A percentile compares a stretch with the other conserved stretches of the same genome.
phyloP scores from a whole-genome alignment of 176 grass and related monocot species.

The Aegilops speltoides region DNA sequence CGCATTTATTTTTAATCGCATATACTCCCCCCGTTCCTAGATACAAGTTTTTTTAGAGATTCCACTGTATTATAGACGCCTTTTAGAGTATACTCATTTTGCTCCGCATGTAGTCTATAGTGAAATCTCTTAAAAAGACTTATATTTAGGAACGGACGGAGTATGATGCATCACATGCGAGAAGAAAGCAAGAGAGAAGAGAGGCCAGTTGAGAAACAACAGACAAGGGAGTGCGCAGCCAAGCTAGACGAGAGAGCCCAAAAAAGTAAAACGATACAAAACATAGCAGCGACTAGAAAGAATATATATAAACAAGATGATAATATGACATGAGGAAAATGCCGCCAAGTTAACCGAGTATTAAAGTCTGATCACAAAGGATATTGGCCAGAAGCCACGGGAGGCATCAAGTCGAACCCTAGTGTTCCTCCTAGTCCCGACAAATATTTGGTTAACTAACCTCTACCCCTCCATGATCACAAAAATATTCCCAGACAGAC shows the following conservation, averaged over 20 bases:
- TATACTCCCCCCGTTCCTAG: too few relatives aligned
- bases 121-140: too few relatives aligned
- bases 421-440: constrained; percentile 38
- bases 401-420: constrained; percentile 41
- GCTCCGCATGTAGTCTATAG: too few relatives aligned
- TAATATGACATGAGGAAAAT: constrained; percentile 45
- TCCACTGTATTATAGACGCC: too few relatives aligned
- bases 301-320: constrained; percentile 29
- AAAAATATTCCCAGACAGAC: constrained; percentile 40
- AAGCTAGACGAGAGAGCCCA: background rate
- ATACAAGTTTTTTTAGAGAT: too few relatives aligned
- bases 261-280: background rate
- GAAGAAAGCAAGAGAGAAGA: too few relatives aligned
- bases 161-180: too few relatives aligned
- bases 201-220: too few relatives aligned
- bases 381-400: constrained; percentile 44
- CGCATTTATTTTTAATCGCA: too few relatives aligned
- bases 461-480: constrained; percentile 28
- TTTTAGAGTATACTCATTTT: too few relatives aligned
- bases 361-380: constrained; percentile 39
- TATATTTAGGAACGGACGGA: too few relatives aligned
- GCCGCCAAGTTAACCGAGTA: constrained; percentile 44
- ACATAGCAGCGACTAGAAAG: background rate
- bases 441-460: constrained; percentile 46
- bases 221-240: too few relatives aligned